Evolutionary conservation across 1,139 yeast genomes (phyloP).

Genomic region (Candida pseudoviswanathii): DNA sequence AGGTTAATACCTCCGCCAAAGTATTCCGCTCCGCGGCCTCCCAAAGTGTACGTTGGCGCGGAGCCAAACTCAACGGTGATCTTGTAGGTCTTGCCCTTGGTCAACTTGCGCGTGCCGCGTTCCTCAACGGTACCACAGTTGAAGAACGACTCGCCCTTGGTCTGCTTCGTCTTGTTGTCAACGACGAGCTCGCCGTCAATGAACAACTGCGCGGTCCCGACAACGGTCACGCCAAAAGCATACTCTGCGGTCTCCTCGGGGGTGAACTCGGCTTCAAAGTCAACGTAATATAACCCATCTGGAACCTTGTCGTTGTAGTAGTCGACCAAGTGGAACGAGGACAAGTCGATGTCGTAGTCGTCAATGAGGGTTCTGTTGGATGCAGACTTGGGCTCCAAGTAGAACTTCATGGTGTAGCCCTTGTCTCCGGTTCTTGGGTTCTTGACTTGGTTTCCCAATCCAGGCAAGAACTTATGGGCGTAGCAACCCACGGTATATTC

Average conservation of each 20-base stretch:
- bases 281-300: constrained; percentile 35
- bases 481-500: constrained; percentile 24
- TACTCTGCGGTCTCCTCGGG: constrained; percentile 52
- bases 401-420: constrained; percentile 42
- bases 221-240: constrained; percentile 50
- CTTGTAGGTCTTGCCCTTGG: constrained; percentile 44
- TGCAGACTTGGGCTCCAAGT: constrained; percentile 27
- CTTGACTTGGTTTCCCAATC: constrained; percentile 24
- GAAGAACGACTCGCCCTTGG: constrained; percentile 46
- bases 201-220: constrained; percentile 56
- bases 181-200: constrained; percentile 54
- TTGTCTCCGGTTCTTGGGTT: constrained; percentile 35
- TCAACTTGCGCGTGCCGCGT: constrained; percentile 36
- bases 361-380: constrained; percentile 35
- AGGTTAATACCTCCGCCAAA: constrained; percentile 34
- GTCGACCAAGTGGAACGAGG: constrained; percentile 49
- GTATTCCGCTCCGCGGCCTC: constrained; percentile 18
- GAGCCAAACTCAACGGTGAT: constrained; percentile 56
- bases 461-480: constrained; percentile 30
- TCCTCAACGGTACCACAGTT: constrained; percentile 53
- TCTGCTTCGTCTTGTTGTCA: constrained; percentile 57
- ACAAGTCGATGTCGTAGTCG: constrained; percentile 30
- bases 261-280: constrained; percentile 43
- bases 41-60: constrained; percentile 41
- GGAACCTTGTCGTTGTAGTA: constrained; percentile 33